Evolutionary conservation across 2,329 filamentous ascomycete genomes (phyloP), one percentile per base, ranked within the genome.

Genomic region (Neophaeococcomyces aloes): DNA sequence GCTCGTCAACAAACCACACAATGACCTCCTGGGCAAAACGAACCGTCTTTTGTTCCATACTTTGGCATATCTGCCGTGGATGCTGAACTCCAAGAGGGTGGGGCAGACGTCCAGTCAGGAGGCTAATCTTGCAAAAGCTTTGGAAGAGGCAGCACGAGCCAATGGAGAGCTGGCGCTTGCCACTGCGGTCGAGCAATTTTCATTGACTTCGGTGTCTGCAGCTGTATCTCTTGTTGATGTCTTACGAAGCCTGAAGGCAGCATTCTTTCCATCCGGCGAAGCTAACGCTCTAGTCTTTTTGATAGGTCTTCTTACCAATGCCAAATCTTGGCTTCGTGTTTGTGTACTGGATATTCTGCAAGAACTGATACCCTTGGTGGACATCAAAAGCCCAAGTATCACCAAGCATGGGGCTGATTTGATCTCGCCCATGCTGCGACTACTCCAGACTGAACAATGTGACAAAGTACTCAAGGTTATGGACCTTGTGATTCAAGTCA

Each of bases 401-500:
- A 83, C 87, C 3, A 81, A 79, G 6, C 87, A 96, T 61, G 89
- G 91, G 0, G 88, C 89, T 1, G 93, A 98, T 63, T 74, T 98
- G 37, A 94, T 98, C 44, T 95, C 91, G 1, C 93, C 91, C 0
- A 72, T 98, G 0, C 68, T 98, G 43, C 79, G 91, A 42, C 72
- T 98, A 15, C 66, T 98, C 30, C 88, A 95, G 59, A 95, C 89
- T 1, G 86, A 94, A 48, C 88, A 88, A 56, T 96, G 88, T 61
- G 86, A 91, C 62, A 83, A 94, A 57, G 91, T 91, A 8, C 69
- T 98, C 7, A 79, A 86, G 52, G 89, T 98, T 1, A 70, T 98
- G 46, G 91, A 98, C 61, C 85, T 89, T 51, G 91, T 96, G 55
- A 94, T 95, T 76, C 86, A 84, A 21, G 89, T 96, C 70, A 87